phyloP scores from a whole-genome alignment of 768 basidiomycete genomes.

The Sporobolomyces pararoseus region DNA sequence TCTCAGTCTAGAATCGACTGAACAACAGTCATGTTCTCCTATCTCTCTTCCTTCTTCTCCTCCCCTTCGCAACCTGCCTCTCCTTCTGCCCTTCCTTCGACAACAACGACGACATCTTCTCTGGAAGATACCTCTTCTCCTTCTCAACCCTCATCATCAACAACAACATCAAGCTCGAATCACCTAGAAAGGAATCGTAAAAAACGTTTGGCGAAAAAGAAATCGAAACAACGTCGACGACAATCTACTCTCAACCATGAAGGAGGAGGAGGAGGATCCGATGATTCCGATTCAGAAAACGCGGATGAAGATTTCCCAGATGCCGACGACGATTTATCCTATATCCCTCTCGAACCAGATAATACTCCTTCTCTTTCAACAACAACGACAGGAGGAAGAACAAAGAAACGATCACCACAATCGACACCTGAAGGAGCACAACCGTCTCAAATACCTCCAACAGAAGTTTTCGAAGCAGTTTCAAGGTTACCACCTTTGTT shows the following conservation, averaged over 20 bases:
- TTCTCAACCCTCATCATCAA: background rate
- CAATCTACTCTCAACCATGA: slow-evolving; percentile 8
- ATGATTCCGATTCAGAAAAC: background rate
- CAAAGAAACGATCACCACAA: no score
- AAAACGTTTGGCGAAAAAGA: slow-evolving; percentile 15
- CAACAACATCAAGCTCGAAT: background rate
- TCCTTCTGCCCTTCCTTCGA: background rate
- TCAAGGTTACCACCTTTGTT: background rate
- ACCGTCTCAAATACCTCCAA: background rate
- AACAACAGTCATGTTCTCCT: slow-evolving; percentile 14
- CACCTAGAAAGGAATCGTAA: slow-evolving; percentile 11
- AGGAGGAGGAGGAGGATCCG: background rate
- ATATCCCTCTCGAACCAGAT: slow-evolving; percentile 16
- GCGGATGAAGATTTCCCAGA: slow-evolving; percentile 6
- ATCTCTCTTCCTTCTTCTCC: slow-evolving; percentile 1
- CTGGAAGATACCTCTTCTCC: background rate
- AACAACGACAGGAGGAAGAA: no score
- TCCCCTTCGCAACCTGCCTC: background rate
- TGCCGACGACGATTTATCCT: slow-evolving; percentile 17
- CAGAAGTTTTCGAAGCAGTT: slow-evolving; percentile 40
- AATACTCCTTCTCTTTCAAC: no score
- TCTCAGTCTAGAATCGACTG: no score
- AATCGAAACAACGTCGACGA: background rate
- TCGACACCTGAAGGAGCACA: background rate
- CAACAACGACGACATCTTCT: background rate